Evolutionary conservation across 345 rosid species (phyloP).

Genomic region (Melaleuca alternifolia): DNA sequence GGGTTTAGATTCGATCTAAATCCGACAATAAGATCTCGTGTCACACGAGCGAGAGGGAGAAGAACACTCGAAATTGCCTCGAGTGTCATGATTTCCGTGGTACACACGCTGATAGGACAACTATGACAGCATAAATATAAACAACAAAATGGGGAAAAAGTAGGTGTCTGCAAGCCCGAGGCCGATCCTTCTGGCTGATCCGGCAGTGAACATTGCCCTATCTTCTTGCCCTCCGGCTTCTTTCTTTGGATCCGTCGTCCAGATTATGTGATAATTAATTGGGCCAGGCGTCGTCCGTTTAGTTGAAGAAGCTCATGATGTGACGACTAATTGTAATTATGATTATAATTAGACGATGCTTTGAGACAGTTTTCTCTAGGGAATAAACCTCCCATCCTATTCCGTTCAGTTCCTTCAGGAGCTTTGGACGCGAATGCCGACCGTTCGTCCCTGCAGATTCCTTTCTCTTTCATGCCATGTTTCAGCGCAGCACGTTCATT

Average conservation of each 20-base stretch:
- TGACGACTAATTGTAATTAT: not conserved
- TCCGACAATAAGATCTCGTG: not conserved
- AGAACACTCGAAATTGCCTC: not conserved
- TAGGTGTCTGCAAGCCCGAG: not conserved
- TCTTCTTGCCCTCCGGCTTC: not conserved
- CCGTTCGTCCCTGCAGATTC: not conserved
- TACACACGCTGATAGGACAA: not conserved
- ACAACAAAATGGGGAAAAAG: not conserved
- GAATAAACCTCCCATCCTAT: not conserved
- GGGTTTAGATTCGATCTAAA: not conserved
- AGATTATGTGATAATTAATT: slow-evolving; percentile 2
- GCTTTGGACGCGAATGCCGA: not conserved
- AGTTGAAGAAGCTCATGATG: not conserved
- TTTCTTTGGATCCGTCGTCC: not conserved
- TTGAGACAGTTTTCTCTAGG: not conserved
- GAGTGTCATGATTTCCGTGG: not conserved
- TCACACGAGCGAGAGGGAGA: no score
- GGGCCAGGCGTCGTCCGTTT: not conserved
- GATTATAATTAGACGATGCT: not conserved
- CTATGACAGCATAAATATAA: not conserved
- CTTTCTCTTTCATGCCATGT: not conserved
- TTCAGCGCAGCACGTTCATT: not conserved
- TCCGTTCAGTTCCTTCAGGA: not conserved
- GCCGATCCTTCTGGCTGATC: not conserved
- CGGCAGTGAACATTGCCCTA: not conserved